Evolutionary conservation across 352 stramenopile species (phyloP), one percentile per base, ranked within the genome.

Genomic region (Globisporangium emineosum): DNA sequence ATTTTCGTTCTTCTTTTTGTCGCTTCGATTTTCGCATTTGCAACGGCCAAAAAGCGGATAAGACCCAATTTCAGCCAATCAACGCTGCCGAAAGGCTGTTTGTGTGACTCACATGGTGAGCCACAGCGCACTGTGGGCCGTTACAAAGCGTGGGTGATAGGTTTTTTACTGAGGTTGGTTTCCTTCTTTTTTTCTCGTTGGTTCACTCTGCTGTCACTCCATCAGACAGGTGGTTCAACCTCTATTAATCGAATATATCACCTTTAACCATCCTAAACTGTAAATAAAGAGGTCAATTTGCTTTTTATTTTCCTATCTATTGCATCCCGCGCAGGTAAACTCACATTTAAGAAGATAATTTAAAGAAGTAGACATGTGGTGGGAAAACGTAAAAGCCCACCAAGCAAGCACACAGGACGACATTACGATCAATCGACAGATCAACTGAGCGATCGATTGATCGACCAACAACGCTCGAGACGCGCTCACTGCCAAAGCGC

Each of bases 141-240:
- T 3, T 27, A 13, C 19, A 57, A 3, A 57, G 25, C 49, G 12
- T 8, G 12, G 1, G 15, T n/a, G 50, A 19, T 56, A 25, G 27
- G 50, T 29, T 56, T 56, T 56, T 37, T 42, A 57, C 13, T 42
- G 50, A 56, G 17, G 27, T 62, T 37, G 57, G n/a, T 40, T 63
- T 63, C 57, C 57, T 63, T 63, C 57, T 56, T 63, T 63, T 57
- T 55, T 63, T 63, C 57, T 63, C 42, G 57, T 5, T 47, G 19
- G 27, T 42, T 50, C n/a, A 13, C 5, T 23, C 13, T 32, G 19
- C 12, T 57, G 25, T 37, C 25, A 17, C 47, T n/a, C n/a, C n/a
- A n/a, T n/a, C n/a, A n/a, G n/a, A n/a, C n/a, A n/a, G n/a, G n/a
- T n/a, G n/a, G n/a, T n/a, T n/a, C n/a, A n/a, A n/a, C n/a, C n/a